Base-by-base conservation (phyloP, 2,329 filamentous ascomycete species). In the Dryadomyces sulphureus region DNA sequence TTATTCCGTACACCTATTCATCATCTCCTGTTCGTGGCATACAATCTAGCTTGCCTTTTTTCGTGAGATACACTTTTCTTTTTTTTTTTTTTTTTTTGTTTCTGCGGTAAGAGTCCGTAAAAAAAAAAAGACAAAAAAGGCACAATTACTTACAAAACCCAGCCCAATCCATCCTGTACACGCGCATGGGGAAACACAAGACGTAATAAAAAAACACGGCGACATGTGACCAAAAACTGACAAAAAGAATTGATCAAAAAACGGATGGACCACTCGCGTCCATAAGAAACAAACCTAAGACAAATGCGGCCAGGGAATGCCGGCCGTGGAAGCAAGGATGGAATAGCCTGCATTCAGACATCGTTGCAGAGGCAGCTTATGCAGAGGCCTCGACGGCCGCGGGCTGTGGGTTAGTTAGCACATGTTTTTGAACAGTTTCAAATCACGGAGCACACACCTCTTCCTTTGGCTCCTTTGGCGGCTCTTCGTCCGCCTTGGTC, bases 401-500 rank as follows among this genome's bases (percentile, higher is more conserved):
- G 8, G 49, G 45, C 49, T 51, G 25, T 6, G 11, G 20, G 34
- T 7, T 22, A 11, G 32, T 45, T 16, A 39, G 39, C 16, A 27
- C 19, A 7, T 16, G 38, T n/a, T n/a, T n/a, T n/a, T n/a, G n/a
- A n/a, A n/a, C n/a, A n/a, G n/a, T n/a, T n/a, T n/a, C n/a, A n/a
- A n/a, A n/a, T n/a, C n/a, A 32, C 9, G 4, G 8, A 25, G 19
- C 27, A 45, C 48, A 20, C 11, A 48, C 48, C 48, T 48, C 48
- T 39, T 49, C 50, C 46, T 49, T 47, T 36, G 46, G 39, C 38
- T 49, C 30, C 11, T 45, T 65, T 22, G 32, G 16, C 5, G 41
- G 20, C 32, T 25, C 42, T 21, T 68, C 63, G n/a, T 54, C 34
- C 45, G 57, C 55, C 14, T 36, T 58, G 43, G 57, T 59, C 21